phyloP scores from a whole-genome alignment of 768 basidiomycete genomes.

The Leccinum ochraceum region DNA sequence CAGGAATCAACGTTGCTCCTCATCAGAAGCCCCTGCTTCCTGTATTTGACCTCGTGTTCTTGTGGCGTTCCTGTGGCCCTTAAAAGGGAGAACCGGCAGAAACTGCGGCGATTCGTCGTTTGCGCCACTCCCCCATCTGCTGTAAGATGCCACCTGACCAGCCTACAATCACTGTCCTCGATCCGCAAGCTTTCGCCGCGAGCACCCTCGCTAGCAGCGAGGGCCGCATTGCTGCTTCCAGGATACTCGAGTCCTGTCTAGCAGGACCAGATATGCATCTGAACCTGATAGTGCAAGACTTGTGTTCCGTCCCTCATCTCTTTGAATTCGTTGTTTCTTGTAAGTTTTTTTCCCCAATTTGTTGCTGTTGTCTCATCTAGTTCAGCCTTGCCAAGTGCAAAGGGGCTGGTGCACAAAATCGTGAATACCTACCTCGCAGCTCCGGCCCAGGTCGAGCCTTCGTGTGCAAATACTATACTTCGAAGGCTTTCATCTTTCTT shows the following conservation, averaged over 20 bases:
- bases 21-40: constrained; percentile 4
- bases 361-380: neutral
- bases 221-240: constrained; percentile 18
- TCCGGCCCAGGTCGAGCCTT: constrained; percentile 22
- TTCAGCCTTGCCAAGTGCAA: constrained; percentile 18
- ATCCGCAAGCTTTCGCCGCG: constrained; percentile 21
- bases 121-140: neutral
- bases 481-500: constrained; percentile 27
- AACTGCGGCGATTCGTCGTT: neutral
- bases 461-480: constrained; percentile 26
- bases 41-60: neutral
- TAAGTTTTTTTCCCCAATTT: constrained; percentile 3
- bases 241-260: constrained; percentile 28
- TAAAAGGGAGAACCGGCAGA: neutral
- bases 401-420: constrained; percentile 29
- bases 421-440: constrained; percentile 35
- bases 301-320: constrained; percentile 27
- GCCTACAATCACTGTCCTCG: constrained; percentile 9
- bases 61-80: neutral
- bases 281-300: constrained; percentile 28
- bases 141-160: constrained; percentile 3
- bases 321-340: constrained; percentile 35
- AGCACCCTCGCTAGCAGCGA: constrained; percentile 19
- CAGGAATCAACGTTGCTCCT: neutral
- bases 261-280: constrained; percentile 20